Evolutionary conservation across 2,329 filamentous ascomycete genomes (phyloP), one percentile per base, ranked within the genome.

Genomic region (Diplodia seriata): DNA sequence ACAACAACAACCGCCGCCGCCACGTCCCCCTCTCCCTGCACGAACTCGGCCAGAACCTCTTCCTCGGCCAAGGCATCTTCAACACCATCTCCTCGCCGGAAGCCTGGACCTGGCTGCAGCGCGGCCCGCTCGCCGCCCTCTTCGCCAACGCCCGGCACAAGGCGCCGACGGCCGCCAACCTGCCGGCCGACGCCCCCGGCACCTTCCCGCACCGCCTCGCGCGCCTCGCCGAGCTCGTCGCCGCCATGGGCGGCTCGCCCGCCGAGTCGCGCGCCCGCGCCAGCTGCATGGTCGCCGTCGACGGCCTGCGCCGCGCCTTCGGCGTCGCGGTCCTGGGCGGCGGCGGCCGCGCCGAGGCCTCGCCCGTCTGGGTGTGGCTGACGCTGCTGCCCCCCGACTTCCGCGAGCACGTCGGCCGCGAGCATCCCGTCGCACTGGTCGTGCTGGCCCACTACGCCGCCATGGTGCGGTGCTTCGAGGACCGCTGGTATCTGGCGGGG

Each of bases 21-120:
- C 20, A 9, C 38, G 43, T 23, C 43, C 59, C 12, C 12, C 43
- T 63, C 29, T 29, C 33, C n/a, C 38, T 31, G 11, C 59, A 63
- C 2, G 43, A 63, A 31, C 59, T 63, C 4, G 59, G 29, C 43
- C 59, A 63, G 12, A 36, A 47, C 1, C 59, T 63, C 47, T 63
- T 63, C 59, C 59, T 63, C 4, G 59, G 59, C 59, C 47, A 51
- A 9, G 59, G 59, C 29, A 63, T 63, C 59, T 51, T 63, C 11
- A 63, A 26, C 59, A 29, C 51, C 23, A 29, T 63, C 43, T 36
- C 59, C 5, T 31, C 20, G 5, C 59, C 43, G 1, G 11, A 23
- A 0, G 51, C 31, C 2, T 63, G 59, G 59, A 1, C 33, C 1
- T 63, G 43, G 43, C 18, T 63, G 26, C 50, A 51, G n/a, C 20